Evolutionary conservation across 2,329 filamentous ascomycete genomes (phyloP), one percentile per base, ranked within the genome.

Genomic region (Curvularia sp.): DNA sequence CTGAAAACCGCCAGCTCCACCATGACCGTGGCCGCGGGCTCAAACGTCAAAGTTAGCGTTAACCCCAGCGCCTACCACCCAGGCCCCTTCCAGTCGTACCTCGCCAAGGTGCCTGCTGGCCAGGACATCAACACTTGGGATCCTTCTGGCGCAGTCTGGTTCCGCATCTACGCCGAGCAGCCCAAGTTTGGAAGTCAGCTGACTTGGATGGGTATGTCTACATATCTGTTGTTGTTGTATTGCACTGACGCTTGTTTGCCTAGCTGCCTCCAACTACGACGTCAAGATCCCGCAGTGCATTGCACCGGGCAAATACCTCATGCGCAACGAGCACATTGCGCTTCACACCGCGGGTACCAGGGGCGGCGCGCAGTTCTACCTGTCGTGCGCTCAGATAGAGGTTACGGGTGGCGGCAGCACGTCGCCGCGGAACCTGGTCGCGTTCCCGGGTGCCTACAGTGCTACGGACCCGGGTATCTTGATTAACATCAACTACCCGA

Each of bases 241-340:
- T 8, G 15, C 13, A 18, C 30, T 35, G 12, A 26, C 30, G 1
- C 13, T 8, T 38, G 26, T 31, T 31, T 31, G 7, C 12, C 10
- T 28, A 60, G 57, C 26, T 8, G 55, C 49, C 1, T 20, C 47
- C 30, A 61, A 51, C 53, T 58, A 67, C 55, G 64, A 66, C 28
- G 49, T 78, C 53, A 76, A 71, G 1, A 76, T 83, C 47, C 81
- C 81, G 2, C 70, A 67, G 22, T 71, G 69, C 39, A 72, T 75
- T 2, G 78, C 81, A 1, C 65, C 72, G 1, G 81, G 81, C 22
- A 73, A 82, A 58, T 82, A 83, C 65, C 66, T 83, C 12, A 69
- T 83, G 24, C 71, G 81, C 5, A 73, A 78, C 46, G 81, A 83
- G 67, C 81, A 83, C 54, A 80, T 83, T 55, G 80, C 74, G 2